A percentile compares a stretch with the other conserved stretches of the same genome.
Evolutionary conservation across 345 rosid species (phyloP).

Genomic region (Cardamine occulta): DNA sequence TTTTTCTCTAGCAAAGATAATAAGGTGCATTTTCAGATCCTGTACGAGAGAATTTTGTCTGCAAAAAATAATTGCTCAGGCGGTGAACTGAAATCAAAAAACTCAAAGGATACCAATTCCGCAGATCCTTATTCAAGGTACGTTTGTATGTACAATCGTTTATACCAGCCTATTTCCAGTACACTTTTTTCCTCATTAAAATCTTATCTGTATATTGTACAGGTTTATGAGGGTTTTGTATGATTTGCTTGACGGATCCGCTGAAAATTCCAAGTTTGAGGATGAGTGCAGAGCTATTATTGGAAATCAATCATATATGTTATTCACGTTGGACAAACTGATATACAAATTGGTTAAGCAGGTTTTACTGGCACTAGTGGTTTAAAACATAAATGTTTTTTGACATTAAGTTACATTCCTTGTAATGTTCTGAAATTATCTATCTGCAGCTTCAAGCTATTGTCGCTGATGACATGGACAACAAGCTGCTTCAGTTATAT

Average conservation of each 20-base stretch:
- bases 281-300: conserved; percentile 96
- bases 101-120: conserved; percentile 53
- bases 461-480: conserved; percentile 87
- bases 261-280: conserved; percentile 88
- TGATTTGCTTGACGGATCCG: conserved; percentile 90
- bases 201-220: conserved; percentile 25
- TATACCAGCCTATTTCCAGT: neutral
- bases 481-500: conserved; percentile 79
- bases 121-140: conserved; percentile 80
- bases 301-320: conserved; percentile 89
- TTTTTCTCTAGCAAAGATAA: conserved; percentile 10
- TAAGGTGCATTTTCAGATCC: conserved; percentile 49
- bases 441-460: conserved; percentile 82
- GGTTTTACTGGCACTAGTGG: conserved; percentile 48
- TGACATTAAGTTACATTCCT: conserved; percentile 13
- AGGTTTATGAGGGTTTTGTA: conserved; percentile 78
- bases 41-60: conserved; percentile 79
- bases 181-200: neutral
- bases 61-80: conserved; percentile 69
- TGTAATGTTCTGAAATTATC: conserved; percentile 27
- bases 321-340: conserved; percentile 92
- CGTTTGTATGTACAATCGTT: conserved; percentile 8
- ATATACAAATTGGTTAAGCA: conserved; percentile 92
- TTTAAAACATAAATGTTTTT: conserved; percentile 11
- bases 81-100: conserved; percentile 57